Evolutionary conservation across 2,329 filamentous ascomycete species (phyloP).

Genomic region (Penicillium sp.): DNA sequence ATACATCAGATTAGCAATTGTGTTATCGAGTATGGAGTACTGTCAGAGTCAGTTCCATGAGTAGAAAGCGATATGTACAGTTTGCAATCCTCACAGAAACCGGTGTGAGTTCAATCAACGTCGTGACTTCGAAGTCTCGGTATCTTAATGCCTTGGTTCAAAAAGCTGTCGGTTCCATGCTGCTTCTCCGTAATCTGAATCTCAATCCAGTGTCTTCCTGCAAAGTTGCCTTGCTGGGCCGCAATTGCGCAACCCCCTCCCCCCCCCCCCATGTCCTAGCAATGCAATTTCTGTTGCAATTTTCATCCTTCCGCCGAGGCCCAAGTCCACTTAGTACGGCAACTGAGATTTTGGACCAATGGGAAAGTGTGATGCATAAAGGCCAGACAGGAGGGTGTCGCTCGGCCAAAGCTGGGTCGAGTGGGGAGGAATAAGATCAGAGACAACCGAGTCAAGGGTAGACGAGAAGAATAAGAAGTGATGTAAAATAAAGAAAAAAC

Average conservation of each 20-base stretch:
- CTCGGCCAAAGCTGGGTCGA: background rate
- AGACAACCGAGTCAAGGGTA: background rate
- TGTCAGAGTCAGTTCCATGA: slow-evolving; percentile 13
- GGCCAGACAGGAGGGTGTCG: background rate
- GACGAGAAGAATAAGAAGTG: background rate
- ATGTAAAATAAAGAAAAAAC: background rate
- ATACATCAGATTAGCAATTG: background rate
- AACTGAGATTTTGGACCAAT: background rate
- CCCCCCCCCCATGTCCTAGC: background rate
- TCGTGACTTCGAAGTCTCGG: slow-evolving; percentile 11
- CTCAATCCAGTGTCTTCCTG: background rate
- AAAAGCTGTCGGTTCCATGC: background rate
- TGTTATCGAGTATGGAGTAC: background rate
- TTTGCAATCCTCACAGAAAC: slow-evolving; percentile 19
- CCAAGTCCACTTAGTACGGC: background rate
- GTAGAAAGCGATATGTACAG: slow-evolving; percentile 20
- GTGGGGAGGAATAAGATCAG: background rate
- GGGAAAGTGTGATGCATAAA: slow-evolving; percentile 2
- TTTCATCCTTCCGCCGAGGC: background rate
- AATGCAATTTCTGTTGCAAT: background rate
- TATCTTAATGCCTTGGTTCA: background rate
- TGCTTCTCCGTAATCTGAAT: background rate
- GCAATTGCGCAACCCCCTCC: background rate
- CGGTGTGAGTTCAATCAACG: slow-evolving; percentile 9
- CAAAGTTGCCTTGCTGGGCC: background rate